Evolutionary conservation across 768 basidiomycete species (phyloP).

Genomic region (Tulasnella sp.): DNA sequence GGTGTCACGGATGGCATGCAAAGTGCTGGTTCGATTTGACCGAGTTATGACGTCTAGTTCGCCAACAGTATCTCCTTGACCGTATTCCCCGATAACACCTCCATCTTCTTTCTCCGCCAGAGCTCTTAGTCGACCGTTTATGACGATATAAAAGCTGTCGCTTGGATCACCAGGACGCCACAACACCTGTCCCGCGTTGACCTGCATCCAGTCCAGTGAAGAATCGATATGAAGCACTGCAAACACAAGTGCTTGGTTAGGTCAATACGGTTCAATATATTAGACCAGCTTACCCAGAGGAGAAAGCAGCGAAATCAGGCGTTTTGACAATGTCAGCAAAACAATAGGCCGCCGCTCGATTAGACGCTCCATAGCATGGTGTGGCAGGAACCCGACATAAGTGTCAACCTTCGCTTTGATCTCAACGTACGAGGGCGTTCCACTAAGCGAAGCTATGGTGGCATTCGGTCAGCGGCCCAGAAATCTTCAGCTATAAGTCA

Average conservation of each 20-base stretch:
- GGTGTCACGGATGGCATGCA: constrained; percentile 97
- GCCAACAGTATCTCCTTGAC: constrained; percentile 95
- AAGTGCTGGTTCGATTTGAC: constrained; percentile 80
- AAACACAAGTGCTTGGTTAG: background rate
- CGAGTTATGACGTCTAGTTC: constrained; percentile 98
- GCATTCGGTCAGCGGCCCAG: background rate
- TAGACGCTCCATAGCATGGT: constrained; percentile 83
- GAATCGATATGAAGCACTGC: constrained; percentile 95
- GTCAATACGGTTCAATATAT: background rate
- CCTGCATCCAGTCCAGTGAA: constrained; percentile 98
- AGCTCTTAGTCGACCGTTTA: constrained; percentile 92
- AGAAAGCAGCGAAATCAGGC: constrained; percentile 92
- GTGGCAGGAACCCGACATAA: constrained; percentile 95
- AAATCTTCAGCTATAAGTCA: background rate
- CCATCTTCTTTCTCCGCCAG: constrained; percentile 72
- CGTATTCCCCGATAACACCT: constrained; percentile 90
- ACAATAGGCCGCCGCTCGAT: constrained; percentile 96
- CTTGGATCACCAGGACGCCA: constrained; percentile 90
- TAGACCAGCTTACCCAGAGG: constrained; percentile 69
- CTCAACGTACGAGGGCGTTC: constrained; percentile 92
- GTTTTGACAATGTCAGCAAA: constrained; percentile 90
- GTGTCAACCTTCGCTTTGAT: constrained; percentile 97
- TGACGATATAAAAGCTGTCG: constrained; percentile 97
- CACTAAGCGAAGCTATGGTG: constrained; percentile 76
- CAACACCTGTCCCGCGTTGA: constrained; percentile 90